Conservation (phyloP, 371 early-diverging fungal species). For the Coemansia sp. region DNA sequence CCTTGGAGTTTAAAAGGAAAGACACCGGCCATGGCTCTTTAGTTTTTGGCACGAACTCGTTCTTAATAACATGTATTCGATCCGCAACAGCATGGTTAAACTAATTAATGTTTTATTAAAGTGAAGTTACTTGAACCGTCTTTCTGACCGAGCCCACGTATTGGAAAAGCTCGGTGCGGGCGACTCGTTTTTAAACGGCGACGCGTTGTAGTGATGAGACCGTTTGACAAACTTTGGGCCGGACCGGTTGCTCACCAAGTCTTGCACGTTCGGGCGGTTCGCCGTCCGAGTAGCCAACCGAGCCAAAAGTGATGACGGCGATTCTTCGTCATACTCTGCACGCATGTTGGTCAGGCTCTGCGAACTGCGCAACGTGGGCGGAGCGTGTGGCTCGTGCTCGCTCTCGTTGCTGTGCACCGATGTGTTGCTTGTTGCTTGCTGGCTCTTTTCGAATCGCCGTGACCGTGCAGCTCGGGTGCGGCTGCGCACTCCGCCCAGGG, state of each 20-base stretch:
- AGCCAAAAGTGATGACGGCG: conserved; percentile 21
- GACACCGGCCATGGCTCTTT: background rate
- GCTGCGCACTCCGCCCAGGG: conserved; percentile 28
- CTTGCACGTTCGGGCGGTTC: conserved; percentile 28
- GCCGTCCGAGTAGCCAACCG: conserved; percentile 23
- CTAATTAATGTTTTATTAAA: background rate
- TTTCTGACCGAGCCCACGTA: conserved; percentile 9
- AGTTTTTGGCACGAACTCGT: background rate
- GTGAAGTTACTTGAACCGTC: conserved; percentile 8
- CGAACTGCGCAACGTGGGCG: conserved; percentile 3
- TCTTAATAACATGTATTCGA: no score
- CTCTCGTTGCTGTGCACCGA: background rate
- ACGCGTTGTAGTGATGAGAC: conserved; percentile 24
- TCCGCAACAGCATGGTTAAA: no score
- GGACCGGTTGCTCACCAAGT: conserved; percentile 41
- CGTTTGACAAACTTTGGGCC: conserved; percentile 46
- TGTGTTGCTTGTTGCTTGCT: background rate
- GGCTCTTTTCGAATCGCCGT: conserved; percentile 26
- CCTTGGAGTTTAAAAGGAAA: no score
- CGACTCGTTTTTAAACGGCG: conserved; percentile 2
- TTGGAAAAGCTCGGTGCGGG: conserved; percentile 2
- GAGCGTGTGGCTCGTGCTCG: background rate
- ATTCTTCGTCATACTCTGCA: background rate
- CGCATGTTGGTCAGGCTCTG: conserved; percentile 13
- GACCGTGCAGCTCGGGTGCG: conserved; percentile 15